Conservation (phyloP, 192 early-diverging fungal species). For the Backusella psychrophila region DNA sequence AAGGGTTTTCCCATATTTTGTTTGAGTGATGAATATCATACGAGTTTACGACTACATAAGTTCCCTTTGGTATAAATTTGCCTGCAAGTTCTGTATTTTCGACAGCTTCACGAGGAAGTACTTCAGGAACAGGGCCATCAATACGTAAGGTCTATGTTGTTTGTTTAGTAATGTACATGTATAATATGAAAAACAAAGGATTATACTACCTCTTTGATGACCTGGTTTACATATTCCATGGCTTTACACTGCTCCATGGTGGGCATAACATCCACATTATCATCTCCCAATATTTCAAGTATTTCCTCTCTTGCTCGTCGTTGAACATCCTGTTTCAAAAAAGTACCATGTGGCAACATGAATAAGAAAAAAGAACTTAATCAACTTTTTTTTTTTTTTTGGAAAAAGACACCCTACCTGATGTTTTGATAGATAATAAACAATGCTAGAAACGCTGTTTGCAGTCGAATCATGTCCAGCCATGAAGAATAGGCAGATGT, state of each 20-base stretch:
- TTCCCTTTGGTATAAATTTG: constrained; percentile 28
- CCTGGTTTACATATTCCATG: constrained; percentile 47
- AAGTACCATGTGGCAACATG: not conserved
- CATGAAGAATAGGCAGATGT: constrained; percentile 47
- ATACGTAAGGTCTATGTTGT: not conserved
- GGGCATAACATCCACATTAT: constrained; percentile 44
- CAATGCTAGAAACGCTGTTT: constrained; percentile 44
- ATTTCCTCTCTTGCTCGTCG: constrained; percentile 52
- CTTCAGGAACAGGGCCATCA: not conserved
- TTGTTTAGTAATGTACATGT: not conserved
- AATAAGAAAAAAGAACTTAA: not conserved
- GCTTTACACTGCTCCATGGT: constrained; percentile 50
- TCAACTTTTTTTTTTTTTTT: not conserved
- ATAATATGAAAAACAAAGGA: not conserved
- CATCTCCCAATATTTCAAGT: constrained; percentile 49
- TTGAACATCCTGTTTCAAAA: constrained; percentile 39
- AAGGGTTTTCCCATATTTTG: constrained; percentile 39
- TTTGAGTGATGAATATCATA: constrained; percentile 12
- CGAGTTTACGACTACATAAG: constrained; percentile 6
- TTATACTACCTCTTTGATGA: constrained; percentile 45
- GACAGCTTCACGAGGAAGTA: not conserved
- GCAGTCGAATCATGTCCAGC: constrained; percentile 63
- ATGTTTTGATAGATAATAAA: constrained; percentile 46
- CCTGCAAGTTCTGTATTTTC: constrained; percentile 24
- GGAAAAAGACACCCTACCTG: not conserved